Evolutionary conservation across 495 filamentous ascomycete species (phyloP).

Genomic region (Bryoglossum gracile): DNA sequence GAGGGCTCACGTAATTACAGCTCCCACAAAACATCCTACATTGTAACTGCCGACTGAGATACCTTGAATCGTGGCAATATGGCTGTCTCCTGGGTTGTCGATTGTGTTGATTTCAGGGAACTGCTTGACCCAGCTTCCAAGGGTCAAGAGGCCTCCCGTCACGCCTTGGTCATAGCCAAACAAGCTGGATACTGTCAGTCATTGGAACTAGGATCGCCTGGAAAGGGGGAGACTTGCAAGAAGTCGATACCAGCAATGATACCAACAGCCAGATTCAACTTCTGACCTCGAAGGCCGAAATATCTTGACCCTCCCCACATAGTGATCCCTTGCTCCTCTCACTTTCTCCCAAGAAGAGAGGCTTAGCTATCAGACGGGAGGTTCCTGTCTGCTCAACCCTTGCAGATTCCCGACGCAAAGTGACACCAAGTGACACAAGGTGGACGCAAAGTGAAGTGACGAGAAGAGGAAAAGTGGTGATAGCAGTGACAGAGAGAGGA

Average conservation of each 20-base stretch:
- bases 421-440: too few relatives aligned
- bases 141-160: constrained; percentile 35
- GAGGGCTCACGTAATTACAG: constrained; percentile 57
- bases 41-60: constrained; percentile 62
- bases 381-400: too few relatives aligned
- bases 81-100: constrained; percentile 11
- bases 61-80: constrained; percentile 28
- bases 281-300: constrained; percentile 58
- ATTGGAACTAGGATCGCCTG: background rate
- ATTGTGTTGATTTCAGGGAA: constrained; percentile 33
- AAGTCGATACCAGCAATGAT: constrained; percentile 66
- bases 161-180: constrained; percentile 49
- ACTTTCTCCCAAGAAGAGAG: too few relatives aligned
- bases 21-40: constrained; percentile 62
- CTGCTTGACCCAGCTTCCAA: constrained; percentile 30
- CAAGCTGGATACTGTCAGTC: constrained; percentile 18
- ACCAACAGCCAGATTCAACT: constrained; percentile 61
- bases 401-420: too few relatives aligned
- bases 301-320: constrained; percentile 31
- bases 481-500: too few relatives aligned
- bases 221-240: constrained; percentile 27
- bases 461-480: too few relatives aligned
- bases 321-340: too few relatives aligned
- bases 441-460: too few relatives aligned
- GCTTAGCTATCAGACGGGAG: too few relatives aligned